phyloP scores from a whole-genome alignment of 78 protist genomes.

The Dictyostelium brefeldianum region DNA sequence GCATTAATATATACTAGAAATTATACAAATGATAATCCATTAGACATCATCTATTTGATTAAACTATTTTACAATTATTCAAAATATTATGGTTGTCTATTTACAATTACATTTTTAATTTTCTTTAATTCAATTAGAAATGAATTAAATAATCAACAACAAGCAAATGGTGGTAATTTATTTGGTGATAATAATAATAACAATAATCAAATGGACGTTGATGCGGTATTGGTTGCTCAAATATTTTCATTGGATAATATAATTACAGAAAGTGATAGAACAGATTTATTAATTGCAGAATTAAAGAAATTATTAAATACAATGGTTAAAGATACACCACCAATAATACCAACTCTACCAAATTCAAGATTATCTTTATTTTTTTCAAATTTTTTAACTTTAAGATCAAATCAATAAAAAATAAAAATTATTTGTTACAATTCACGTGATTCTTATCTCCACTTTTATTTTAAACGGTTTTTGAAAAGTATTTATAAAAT shows the following conservation, averaged over 20 bases:
- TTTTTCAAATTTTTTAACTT: not conserved
- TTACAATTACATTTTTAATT: constrained; percentile 21
- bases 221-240: not conserved
- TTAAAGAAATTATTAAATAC: not conserved
- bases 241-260: not conserved
- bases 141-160: not conserved
- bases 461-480: no score
- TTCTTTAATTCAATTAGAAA: not conserved
- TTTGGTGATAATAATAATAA: not conserved
- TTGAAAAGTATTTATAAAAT: no score
- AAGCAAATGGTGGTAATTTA: not conserved
- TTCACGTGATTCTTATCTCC: no score
- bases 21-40: not conserved
- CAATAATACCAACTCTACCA: not conserved
- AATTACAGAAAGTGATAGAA: not conserved
- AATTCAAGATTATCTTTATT: not conserved
- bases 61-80: constrained; percentile 38
- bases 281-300: not conserved
- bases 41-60: not conserved
- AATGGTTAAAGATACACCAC: not conserved
- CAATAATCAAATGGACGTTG: not conserved
- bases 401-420: not conserved
- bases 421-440: no score
- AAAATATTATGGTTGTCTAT: constrained; percentile 18
- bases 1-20: constrained; percentile 17